Evolutionary conservation across 441 rosid species (phyloP), one percentile per base, ranked within the genome.

Genomic region (Pelargonium citronellum): DNA sequence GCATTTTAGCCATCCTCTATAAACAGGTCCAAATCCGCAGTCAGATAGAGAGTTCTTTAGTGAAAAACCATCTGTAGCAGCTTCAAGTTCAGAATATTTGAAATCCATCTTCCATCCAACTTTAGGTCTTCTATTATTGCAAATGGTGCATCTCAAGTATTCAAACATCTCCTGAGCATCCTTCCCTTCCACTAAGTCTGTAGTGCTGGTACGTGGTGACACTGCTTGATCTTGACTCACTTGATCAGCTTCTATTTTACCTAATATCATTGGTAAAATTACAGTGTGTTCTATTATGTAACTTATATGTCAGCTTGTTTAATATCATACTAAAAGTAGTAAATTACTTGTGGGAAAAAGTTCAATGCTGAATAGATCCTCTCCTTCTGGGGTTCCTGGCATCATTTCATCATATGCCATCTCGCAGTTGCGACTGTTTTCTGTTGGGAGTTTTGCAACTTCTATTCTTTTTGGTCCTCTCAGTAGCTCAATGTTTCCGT

Each of bases 1-100:
- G 24, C 80, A 65, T 1, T 67, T 44, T 67, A 82, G 61, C 19
- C 84, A 77, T 43, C 89, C 89, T 72, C 41, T 69, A 57, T 55
- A 78, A 15, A 80, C 89, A 43, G 79, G 78, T 19, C 91, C 89
- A 44, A 82, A 89, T 44, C 86, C 94, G 3, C 87, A 88, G 71
- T 74, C 87, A 4, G 85, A 82, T 20, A 84, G 71, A 76, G 70
- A 85, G 68, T 83, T 88, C 53, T 55, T 77, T 0, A 2, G 43
- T 1, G 72, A 49, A 82, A 87, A 89, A 58, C 89, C 89, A n/a
- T 77, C 80, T 1, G 94, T 87, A 1, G 87, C 84, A 4, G 83
- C 83, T 16, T 77, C 79, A 3, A 89, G 85, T 73, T 85, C 89
- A 7, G 83, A 77, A 43, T 69, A 87, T 15, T 70, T 79, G 83